Evolutionary conservation across 2,329 filamentous ascomycete genomes (phyloP).

Genomic region (Fusarium pseudoanthophilum): DNA sequence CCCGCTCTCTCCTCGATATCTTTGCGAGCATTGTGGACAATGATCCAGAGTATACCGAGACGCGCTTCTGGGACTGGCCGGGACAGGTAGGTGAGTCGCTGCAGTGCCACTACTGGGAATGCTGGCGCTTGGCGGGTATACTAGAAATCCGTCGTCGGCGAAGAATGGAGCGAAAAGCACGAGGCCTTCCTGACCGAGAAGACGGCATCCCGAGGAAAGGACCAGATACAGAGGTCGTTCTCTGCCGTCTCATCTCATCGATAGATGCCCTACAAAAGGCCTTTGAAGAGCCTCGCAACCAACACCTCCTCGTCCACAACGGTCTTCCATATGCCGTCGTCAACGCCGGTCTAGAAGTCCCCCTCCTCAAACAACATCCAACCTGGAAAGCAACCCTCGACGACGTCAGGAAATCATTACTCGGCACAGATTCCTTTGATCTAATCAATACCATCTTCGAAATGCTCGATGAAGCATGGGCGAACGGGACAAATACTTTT

Average conservation of each 20-base stretch:
- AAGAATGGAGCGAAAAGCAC: slow-evolving; percentile 17
- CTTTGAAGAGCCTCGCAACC: slow-evolving; percentile 34
- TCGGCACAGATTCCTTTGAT: slow-evolving; percentile 21
- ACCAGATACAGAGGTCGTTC: slow-evolving; percentile 31
- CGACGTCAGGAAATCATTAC: slow-evolving; percentile 21
- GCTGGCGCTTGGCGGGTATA: slow-evolving; percentile 37
- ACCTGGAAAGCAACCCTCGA: slow-evolving; percentile 34
- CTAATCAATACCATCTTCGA: slow-evolving; percentile 23
- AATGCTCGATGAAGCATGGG: slow-evolving; percentile 36
- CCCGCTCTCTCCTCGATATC: slow-evolving; percentile 36
- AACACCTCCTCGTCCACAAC: slow-evolving; percentile 36
- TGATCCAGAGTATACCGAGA: slow-evolving; percentile 37
- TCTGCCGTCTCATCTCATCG: slow-evolving; percentile 36
- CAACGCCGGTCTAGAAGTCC: slow-evolving; percentile 34
- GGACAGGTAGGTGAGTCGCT: slow-evolving; percentile 39
- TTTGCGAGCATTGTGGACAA: slow-evolving; percentile 30
- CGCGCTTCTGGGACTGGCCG: slow-evolving; percentile 33
- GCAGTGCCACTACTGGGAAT: slow-evolving; percentile 39
- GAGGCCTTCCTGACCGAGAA: not conserved
- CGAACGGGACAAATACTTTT: slow-evolving; percentile 31
- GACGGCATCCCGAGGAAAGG: not conserved
- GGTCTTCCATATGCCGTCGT: slow-evolving; percentile 34
- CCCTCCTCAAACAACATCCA: slow-evolving; percentile 23
- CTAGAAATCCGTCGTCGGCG: slow-evolving; percentile 37
- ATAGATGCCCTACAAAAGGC: slow-evolving; percentile 39